Evolutionary conservation across 305 asterid genomes (phyloP).

Genomic region (Stenogyne calaminthoides): DNA sequence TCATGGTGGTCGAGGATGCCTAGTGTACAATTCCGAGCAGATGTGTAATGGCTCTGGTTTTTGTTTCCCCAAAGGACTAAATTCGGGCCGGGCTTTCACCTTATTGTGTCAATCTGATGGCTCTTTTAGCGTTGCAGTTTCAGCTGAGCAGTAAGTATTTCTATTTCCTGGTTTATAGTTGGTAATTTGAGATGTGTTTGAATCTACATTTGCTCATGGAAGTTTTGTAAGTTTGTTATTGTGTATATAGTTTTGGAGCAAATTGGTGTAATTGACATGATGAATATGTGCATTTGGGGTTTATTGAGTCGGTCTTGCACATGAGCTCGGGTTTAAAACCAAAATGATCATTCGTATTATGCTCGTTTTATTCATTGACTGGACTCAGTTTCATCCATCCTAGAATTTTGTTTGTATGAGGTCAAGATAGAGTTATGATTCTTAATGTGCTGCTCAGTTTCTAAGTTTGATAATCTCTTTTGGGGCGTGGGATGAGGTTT

Average conservation of each 20-base stretch:
- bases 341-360: no score
- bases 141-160: slow-evolving; percentile 55
- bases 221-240: neutral
- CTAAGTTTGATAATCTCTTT: neutral
- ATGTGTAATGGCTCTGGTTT: slow-evolving; percentile 25
- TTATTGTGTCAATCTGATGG: slow-evolving; percentile 54
- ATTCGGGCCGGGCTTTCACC: slow-evolving; percentile 38
- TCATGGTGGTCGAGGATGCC: slow-evolving; percentile 30
- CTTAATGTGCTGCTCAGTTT: neutral
- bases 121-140: slow-evolving; percentile 52
- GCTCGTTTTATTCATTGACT: neutral
- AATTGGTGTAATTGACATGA: slow-evolving; percentile 5
- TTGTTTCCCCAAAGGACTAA: slow-evolving; percentile 32
- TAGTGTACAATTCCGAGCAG: slow-evolving; percentile 28
- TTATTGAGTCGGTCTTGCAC: neutral
- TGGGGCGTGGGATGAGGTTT: no score
- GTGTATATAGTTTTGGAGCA: neutral
- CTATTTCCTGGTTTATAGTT: neutral
- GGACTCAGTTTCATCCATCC: neutral
- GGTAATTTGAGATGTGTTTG: neutral
- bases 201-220: slow-evolving; percentile 1
- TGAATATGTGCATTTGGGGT: neutral
- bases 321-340: neutral
- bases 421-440: neutral
- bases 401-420: neutral